Conservation (phyloP, 2,329 filamentous ascomycete genomes). For the Colletotrichum orbiculare region DNA sequence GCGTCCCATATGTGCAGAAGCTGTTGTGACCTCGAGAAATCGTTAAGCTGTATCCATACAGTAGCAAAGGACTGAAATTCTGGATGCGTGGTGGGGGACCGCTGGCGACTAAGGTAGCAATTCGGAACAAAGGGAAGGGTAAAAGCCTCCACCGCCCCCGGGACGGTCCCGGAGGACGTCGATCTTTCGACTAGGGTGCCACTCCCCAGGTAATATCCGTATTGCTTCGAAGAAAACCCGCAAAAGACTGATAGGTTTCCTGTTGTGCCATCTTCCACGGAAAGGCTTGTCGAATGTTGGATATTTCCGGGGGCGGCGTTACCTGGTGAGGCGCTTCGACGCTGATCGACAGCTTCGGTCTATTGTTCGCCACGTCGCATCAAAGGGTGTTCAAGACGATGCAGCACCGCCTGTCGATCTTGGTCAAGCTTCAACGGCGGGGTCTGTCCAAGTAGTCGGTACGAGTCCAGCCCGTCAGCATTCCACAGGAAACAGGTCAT, state of each 20-base stretch:
- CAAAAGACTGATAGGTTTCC: too few relatives aligned
- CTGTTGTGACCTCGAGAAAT: too few relatives aligned
- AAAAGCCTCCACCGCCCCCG: conserved; percentile 14
- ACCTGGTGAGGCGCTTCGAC: conserved; percentile 10
- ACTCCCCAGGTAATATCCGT: too few relatives aligned
- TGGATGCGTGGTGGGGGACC: conserved; percentile 1
- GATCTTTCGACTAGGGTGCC: conserved; percentile 10
- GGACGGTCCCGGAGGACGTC: conserved; percentile 11
- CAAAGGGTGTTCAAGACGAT: neutral
- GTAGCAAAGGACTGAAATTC: too few relatives aligned
- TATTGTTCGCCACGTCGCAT: conserved; percentile 23
- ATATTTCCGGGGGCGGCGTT: neutral
- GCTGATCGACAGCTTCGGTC: conserved; percentile 13
- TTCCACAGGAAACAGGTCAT: too few relatives aligned
- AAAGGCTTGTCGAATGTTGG: too few relatives aligned
- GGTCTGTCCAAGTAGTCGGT: too few relatives aligned
- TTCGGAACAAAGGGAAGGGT: conserved; percentile 11
- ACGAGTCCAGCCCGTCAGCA: too few relatives aligned
- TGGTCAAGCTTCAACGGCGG: conserved; percentile 1
- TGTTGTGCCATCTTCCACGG: too few relatives aligned
- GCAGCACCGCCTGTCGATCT: conserved; percentile 20
- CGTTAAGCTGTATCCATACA: too few relatives aligned
- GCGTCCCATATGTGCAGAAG: neutral
- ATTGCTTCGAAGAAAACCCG: too few relatives aligned
- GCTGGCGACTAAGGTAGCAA: too few relatives aligned